phyloP scores from a whole-genome alignment of 140 eudicot species.

The Ambrosia hybrid region DNA sequence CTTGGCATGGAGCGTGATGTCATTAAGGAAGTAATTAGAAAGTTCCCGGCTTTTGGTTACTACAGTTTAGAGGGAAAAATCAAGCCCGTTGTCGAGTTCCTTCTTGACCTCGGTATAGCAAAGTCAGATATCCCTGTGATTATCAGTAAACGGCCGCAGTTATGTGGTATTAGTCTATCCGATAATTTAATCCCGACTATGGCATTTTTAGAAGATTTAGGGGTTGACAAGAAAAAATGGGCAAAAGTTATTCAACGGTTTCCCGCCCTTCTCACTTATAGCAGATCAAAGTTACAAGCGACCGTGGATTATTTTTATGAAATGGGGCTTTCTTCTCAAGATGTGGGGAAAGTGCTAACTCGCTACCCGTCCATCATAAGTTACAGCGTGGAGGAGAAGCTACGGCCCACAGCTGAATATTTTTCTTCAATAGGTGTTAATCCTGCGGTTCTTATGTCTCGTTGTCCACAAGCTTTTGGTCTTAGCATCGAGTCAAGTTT shows the following conservation, averaged over 20 bases:
- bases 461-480: slow-evolving; percentile 85
- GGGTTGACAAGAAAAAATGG: slow-evolving; percentile 87
- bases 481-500: slow-evolving; percentile 72
- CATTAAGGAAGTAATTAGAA: slow-evolving; percentile 63
- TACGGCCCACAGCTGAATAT: slow-evolving; percentile 75
- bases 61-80: slow-evolving; percentile 88
- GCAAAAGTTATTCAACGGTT: slow-evolving; percentile 84
- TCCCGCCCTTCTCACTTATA: slow-evolving; percentile 87
- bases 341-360: slow-evolving; percentile 70
- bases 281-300: slow-evolving; percentile 61
- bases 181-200: slow-evolving; percentile 89
- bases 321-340: slow-evolving; percentile 74
- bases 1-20: slow-evolving; percentile 80
- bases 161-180: slow-evolving; percentile 85
- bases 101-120: slow-evolving; percentile 79
- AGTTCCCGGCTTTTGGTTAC: slow-evolving; percentile 89
- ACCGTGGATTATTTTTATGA: slow-evolving; percentile 75
- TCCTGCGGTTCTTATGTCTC: slow-evolving; percentile 52
- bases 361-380: slow-evolving; percentile 85
- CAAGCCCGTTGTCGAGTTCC: slow-evolving; percentile 81
- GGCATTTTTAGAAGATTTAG: slow-evolving; percentile 71
- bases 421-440: slow-evolving; percentile 62
- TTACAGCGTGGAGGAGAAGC: slow-evolving; percentile 82
- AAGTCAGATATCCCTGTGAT: slow-evolving; percentile 73
- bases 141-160: slow-evolving; percentile 79